Conservation (phyloP, 2,329 filamentous ascomycete species). For the Colletotrichum orchidophilum region DNA sequence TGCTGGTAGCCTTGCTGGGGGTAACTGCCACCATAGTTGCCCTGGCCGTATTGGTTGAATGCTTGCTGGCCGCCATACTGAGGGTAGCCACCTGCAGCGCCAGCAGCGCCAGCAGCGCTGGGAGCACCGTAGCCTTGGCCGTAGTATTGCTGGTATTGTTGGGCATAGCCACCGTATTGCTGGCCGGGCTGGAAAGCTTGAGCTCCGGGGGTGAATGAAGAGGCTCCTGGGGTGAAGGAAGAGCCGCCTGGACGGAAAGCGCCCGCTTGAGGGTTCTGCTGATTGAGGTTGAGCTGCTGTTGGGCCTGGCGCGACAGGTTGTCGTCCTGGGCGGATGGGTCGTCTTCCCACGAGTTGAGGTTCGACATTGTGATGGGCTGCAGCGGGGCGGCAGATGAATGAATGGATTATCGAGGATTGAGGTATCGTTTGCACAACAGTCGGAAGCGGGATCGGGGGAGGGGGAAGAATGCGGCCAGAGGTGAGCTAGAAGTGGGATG, state of each 20-base stretch:
- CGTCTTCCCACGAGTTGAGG: slow-evolving; percentile 95
- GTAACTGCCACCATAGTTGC: slow-evolving; percentile 47
- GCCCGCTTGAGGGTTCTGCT: slow-evolving; percentile 54
- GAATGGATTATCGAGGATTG: not conserved
- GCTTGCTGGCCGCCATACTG: slow-evolving; percentile 59
- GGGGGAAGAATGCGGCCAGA: slow-evolving; percentile 27
- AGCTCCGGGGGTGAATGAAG: slow-evolving; percentile 78
- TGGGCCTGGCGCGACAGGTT: slow-evolving; percentile 80
- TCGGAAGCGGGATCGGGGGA: not conserved
- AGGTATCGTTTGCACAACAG: not conserved
- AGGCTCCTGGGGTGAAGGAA: slow-evolving; percentile 72
- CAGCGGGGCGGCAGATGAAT: slow-evolving; percentile 9
- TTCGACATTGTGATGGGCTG: slow-evolving; percentile 74
- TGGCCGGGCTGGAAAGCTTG: slow-evolving; percentile 78
- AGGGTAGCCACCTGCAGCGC: slow-evolving; percentile 53
- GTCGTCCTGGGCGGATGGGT: slow-evolving; percentile 80
- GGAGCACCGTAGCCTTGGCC: slow-evolving; percentile 56
- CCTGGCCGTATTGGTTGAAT: slow-evolving; percentile 58
- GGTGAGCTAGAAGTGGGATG: slow-evolving; percentile 25
- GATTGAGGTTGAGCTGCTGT: slow-evolving; percentile 79
- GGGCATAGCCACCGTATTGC: slow-evolving; percentile 66
- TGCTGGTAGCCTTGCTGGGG: slow-evolving; percentile 56
- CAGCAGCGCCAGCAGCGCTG: too few species aligned
- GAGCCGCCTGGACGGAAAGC: slow-evolving; percentile 58
- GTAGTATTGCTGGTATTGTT: slow-evolving; percentile 65